A percentile compares a stretch with the other conserved stretches of the same genome.
These are phyloP conservation scores for Astragalus glycyphyllos DNA, from an alignment of 306 rosid genomes.

Conservation along the genomic window DNA sequence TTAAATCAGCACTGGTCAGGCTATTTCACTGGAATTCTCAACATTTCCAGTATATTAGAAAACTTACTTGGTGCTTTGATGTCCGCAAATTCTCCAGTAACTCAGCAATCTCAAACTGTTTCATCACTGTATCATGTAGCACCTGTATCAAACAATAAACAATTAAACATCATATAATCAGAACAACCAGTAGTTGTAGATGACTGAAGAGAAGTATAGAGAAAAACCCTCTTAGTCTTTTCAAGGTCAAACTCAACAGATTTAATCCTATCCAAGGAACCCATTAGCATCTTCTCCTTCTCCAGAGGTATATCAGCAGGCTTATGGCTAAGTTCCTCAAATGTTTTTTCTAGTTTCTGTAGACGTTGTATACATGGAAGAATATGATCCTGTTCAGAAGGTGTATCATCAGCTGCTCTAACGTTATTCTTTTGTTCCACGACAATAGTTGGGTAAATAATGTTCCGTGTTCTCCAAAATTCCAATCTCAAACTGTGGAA, in stretches of 20 bases:
- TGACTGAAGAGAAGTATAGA: constrained; percentile 30
- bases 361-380: constrained; percentile 78
- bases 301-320: constrained; percentile 81
- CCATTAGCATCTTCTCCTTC: constrained; percentile 77
- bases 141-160: constrained; percentile 51
- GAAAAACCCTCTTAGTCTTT: constrained; percentile 83
- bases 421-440: constrained; percentile 48
- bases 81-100: constrained; percentile 67
- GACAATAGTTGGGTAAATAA: constrained; percentile 60
- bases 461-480: constrained; percentile 69
- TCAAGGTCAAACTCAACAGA: constrained; percentile 88
- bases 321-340: constrained; percentile 66
- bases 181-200: constrained; percentile 24
- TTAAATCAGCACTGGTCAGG: background rate
- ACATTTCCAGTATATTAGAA: background rate
- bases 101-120: constrained; percentile 84
- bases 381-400: constrained; percentile 59
- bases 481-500: constrained; percentile 55
- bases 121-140: constrained; percentile 69
- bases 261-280: constrained; percentile 88
- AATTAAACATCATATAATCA: constrained; percentile 21
- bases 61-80: constrained; percentile 71
- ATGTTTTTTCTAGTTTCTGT: constrained; percentile 70
- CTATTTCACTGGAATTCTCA: background rate
- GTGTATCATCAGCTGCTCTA: constrained; percentile 54